Conservation (phyloP, 1,284 basidiomycete species). For the Irpex lacteus region DNA sequence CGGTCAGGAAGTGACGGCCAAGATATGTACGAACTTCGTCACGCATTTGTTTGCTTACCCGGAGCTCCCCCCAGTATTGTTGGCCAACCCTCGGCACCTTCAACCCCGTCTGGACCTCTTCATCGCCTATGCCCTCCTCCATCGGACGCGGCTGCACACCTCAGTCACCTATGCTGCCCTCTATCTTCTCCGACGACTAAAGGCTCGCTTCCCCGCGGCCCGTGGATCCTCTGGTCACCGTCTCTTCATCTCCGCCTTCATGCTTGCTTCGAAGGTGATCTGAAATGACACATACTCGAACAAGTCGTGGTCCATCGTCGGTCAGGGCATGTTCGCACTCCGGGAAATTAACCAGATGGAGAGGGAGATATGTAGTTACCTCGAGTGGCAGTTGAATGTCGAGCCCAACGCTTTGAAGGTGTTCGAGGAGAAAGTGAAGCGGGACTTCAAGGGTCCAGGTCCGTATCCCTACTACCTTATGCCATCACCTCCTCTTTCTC, state of each 20-base stretch:
- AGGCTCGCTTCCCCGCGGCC: too few relatives aligned
- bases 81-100: conserved; percentile 42
- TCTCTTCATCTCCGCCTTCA: too few relatives aligned
- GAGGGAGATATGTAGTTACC: too few relatives aligned
- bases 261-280: too few relatives aligned
- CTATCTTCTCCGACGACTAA: too few relatives aligned
- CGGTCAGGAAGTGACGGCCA: conserved; percentile 69
- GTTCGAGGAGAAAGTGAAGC: conserved; percentile 60
- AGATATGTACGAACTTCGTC: conserved; percentile 73
- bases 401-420: too few relatives aligned
- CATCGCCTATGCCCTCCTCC: conserved; percentile 87
- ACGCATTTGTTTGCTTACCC: conserved; percentile 78
- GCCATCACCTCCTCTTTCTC: conserved; percentile 48
- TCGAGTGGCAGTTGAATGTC: too few relatives aligned
- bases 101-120: conserved; percentile 69
- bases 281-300: too few relatives aligned
- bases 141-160: conserved; percentile 79
- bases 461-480: conserved; percentile 61
- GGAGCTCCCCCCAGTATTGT: conserved; percentile 41
- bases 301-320: too few relatives aligned
- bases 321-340: too few relatives aligned
- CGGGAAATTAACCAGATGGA: too few relatives aligned
- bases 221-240: too few relatives aligned
- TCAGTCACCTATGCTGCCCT: conserved; percentile 88
- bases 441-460: conserved; percentile 56